Evolutionary conservation across 306 rosid species (phyloP).

Genomic region (Castanea sativa): DNA sequence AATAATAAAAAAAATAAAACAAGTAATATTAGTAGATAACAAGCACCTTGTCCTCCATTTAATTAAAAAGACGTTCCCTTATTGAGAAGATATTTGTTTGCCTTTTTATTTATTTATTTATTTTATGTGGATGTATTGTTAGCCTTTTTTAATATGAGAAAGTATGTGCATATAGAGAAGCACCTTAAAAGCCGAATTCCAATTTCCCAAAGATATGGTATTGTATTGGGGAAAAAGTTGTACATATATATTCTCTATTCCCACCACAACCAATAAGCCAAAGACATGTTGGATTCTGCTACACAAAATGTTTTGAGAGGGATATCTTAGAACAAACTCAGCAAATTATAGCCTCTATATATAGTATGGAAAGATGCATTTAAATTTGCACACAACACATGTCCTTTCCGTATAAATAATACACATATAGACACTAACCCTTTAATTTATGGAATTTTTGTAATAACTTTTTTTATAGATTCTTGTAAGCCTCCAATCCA

Average conservation of each 20-base stretch:
- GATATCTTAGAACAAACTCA: conserved; percentile 23
- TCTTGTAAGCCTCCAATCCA: conserved; percentile 31
- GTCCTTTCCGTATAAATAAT: conserved; percentile 24
- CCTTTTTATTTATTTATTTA: background rate
- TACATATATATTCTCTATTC: conserved; percentile 41
- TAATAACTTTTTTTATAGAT: conserved; percentile 15
- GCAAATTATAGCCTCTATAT: conserved; percentile 25
- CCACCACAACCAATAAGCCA: conserved; percentile 32
- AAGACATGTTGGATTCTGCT: conserved; percentile 45
- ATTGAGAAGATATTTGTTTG: conserved; percentile 21
- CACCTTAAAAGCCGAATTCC: conserved; percentile 65
- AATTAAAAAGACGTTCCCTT: conserved; percentile 6
- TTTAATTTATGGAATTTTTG: background rate
- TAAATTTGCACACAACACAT: conserved; percentile 12
- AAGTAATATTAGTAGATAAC: background rate
- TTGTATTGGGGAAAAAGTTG: conserved; percentile 31
- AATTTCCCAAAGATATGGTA: conserved; percentile 52
- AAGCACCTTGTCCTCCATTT: background rate
- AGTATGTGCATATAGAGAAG: conserved; percentile 41
- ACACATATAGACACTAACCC: conserved; percentile 9
- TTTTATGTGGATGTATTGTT: too few relatives aligned
- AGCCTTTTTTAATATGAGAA: conserved; percentile 1
- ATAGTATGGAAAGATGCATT: conserved; percentile 14
- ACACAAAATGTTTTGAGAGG: conserved; percentile 5
- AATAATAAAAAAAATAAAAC: too few relatives aligned